phyloP scores from a whole-genome alignment of 192 early-diverging fungal species.

The Spizellomyces sp. region DNA sequence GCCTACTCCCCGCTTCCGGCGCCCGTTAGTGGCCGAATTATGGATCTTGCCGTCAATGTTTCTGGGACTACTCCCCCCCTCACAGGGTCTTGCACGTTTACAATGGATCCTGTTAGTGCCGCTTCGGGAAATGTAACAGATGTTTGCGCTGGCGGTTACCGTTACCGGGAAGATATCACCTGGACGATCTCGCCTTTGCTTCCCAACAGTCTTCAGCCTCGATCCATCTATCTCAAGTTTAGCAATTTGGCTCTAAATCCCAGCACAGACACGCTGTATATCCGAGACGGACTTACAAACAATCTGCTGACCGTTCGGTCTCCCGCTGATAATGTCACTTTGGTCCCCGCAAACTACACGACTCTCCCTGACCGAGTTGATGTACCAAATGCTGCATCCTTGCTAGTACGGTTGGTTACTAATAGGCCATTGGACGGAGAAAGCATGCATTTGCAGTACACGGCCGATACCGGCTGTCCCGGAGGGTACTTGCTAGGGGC shows the following conservation, averaged over 20 bases:
- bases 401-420: neutral
- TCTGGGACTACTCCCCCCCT: neutral
- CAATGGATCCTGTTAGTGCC: too few relatives aligned
- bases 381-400: slow-evolving; percentile 1
- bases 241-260: neutral
- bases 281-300: neutral
- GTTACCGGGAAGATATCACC: too few relatives aligned
- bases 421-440: slow-evolving; percentile 8
- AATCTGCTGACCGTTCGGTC: too few relatives aligned
- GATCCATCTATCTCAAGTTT: too few relatives aligned
- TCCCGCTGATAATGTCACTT: neutral
- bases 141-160: too few relatives aligned
- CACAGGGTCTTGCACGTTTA: neutral
- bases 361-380: neutral
- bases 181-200: too few relatives aligned
- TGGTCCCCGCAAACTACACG: slow-evolving; percentile 14
- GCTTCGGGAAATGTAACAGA: too few relatives aligned
- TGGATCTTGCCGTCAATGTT: neutral
- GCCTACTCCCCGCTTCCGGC: neutral
- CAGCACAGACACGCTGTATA: slow-evolving; percentile 10
- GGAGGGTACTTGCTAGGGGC: slow-evolving; percentile 13
- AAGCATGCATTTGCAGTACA: slow-evolving; percentile 4
- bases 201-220: too few relatives aligned
- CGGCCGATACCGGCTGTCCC: slow-evolving; percentile 14
- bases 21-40: slow-evolving; percentile 3